Evolutionary conservation across 75 land plant species (phyloP).

Genomic region (Sequoia sempervirens): DNA sequence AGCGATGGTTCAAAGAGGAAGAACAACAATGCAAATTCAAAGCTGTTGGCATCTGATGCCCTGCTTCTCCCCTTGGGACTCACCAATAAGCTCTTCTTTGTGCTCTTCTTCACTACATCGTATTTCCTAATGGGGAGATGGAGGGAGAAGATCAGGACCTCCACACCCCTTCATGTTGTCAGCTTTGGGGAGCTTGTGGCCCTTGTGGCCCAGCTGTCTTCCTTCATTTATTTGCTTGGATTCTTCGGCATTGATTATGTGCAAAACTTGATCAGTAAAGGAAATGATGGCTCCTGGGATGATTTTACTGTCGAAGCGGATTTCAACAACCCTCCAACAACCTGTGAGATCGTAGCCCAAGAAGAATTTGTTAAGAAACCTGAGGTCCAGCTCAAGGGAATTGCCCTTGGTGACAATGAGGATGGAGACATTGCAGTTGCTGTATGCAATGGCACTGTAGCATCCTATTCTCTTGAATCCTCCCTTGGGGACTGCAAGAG

Average conservation of each 20-base stretch:
- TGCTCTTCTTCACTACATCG: constrained; percentile 48
- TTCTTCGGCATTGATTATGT: too few relatives aligned
- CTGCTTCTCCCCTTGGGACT: constrained; percentile 55
- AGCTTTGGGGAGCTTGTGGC: too few relatives aligned
- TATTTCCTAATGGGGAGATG: too few relatives aligned
- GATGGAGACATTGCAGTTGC: constrained; percentile 25
- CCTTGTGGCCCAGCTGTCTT: too few relatives aligned
- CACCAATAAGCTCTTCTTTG: constrained; percentile 64
- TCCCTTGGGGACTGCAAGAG: constrained; percentile 58
- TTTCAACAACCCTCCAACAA: constrained; percentile 3
- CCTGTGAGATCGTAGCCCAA: not conserved
- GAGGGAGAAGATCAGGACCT: too few relatives aligned
- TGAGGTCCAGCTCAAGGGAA: constrained; percentile 7
- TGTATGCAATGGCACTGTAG: constrained; percentile 37
- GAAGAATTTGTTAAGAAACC: not conserved
- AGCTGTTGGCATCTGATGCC: constrained; percentile 50
- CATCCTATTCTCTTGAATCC: constrained; percentile 63
- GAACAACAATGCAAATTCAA: not conserved
- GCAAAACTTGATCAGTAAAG: too few relatives aligned
- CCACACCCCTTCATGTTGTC: too few relatives aligned
- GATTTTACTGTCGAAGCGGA: too few relatives aligned
- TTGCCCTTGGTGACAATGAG: too few relatives aligned
- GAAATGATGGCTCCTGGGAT: too few relatives aligned
- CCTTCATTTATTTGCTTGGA: too few relatives aligned
- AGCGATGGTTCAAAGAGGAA: not conserved